phyloP scores from a whole-genome alignment of 257 asterid species.

The Parsonsia alboflavescens region DNA sequence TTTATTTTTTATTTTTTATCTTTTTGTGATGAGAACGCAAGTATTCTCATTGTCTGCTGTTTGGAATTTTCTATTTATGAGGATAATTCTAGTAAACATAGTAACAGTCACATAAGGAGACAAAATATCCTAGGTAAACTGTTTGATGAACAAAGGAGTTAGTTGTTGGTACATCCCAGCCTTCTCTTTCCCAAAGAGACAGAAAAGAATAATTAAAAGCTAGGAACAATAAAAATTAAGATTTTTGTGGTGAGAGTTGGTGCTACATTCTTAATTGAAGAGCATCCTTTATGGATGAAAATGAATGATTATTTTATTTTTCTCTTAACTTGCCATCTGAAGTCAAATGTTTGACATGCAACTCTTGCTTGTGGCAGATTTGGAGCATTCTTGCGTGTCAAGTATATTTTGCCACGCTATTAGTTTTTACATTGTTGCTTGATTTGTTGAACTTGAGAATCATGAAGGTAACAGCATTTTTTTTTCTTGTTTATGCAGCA shows the following conservation, averaged over 20 bases:
- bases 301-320: not conserved
- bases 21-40: not conserved
- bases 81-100: conserved; percentile 1
- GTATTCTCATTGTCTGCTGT: not conserved
- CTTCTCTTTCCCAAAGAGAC: not conserved
- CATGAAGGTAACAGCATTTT: not conserved
- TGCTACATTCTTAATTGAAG: not conserved
- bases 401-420: not conserved
- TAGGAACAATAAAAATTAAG: not conserved
- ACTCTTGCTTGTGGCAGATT: not conserved
- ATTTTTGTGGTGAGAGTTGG: not conserved
- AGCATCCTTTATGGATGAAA: not conserved
- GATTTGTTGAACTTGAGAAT: conserved; percentile 1
- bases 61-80: not conserved
- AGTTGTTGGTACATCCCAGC: not conserved
- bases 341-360: not conserved
- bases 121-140: not conserved
- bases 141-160: not conserved
- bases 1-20: not conserved
- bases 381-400: not conserved
- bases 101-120: not conserved
- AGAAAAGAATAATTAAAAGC: not conserved
- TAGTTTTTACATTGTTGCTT: not conserved
- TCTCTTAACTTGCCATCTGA: not conserved
- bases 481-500: conserved; percentile 44